Base-by-base conservation (phyloP, 805 yeast genomes). In the Cyberlindnera samutprakarnensis region DNA sequence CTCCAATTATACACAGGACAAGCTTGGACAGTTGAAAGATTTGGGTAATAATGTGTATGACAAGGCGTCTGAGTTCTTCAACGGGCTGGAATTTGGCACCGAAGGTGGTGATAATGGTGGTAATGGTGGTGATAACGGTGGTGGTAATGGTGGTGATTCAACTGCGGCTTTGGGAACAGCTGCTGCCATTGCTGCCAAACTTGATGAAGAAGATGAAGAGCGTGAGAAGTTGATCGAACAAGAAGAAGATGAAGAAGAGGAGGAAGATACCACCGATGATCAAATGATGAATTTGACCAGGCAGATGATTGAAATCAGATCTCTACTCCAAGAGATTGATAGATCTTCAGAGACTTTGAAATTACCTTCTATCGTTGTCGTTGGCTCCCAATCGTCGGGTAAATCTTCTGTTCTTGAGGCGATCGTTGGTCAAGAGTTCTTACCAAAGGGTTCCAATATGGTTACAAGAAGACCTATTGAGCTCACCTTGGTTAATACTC, bases 381-480 rank as follows among this genome's bases (percentile, higher is more conserved):
- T 92, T 40, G 99, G 99, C 0, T 90, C 97, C 1, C 99, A 92
- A 62, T 83, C 95, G 7, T 84, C 95, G 26, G 99, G 99, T 27
- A 92, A 92, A 56, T 86, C 96, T 0, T 90, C 97, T 1, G 98
- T 92, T 2, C 67, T 92, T 29, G 98, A 92, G 56, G 75, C 96
- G 6, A 83, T 92, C 36, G 99, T 92, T 5, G 99, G 99, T n/a
- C 95, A 84, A 46, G 96, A 92, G 54, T 92, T 92, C 46, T 62
- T 92, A 36, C 99, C 99, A 22, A 92, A 92, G 57, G 99, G 99
- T 20, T 75, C 85, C 25, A 92, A 94, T 53, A 94, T 92, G 98
- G 98, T 94, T 21, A 92, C 99, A 0, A 74, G 97, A 56, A 72
- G 98, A 47, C 99, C 99, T 2, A 90, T 92, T 28, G 99, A 92